Conservation (phyloP, 2,329 filamentous ascomycete species). For the Exophiala xenobiotica region DNA sequence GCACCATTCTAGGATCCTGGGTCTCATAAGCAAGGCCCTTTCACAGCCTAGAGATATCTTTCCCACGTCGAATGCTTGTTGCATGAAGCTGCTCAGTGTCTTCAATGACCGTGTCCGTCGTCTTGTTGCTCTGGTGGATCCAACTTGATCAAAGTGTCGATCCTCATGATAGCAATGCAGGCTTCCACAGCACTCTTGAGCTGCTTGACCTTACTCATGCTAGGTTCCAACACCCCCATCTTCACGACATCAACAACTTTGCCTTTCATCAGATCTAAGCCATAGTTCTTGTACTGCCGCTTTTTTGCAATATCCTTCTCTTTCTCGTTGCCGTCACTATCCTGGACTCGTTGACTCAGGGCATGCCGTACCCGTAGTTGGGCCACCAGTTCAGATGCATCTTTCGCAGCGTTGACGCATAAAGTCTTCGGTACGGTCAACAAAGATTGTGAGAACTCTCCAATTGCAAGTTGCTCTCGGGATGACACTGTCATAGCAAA, state of each 20-base stretch:
- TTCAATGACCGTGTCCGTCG: constrained; percentile 62
- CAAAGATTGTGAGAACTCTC: constrained; percentile 92
- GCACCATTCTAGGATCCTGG: no score
- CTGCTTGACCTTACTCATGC: constrained; percentile 97
- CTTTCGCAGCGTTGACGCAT: constrained; percentile 95
- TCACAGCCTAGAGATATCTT: not conserved
- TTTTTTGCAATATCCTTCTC: constrained; percentile 87
- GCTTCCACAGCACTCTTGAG: constrained; percentile 98
- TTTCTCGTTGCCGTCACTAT: constrained; percentile 73
- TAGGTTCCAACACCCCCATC: constrained; percentile 91
- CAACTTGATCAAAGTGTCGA: constrained; percentile 97
- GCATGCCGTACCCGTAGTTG: constrained; percentile 94
- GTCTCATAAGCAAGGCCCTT: no score
- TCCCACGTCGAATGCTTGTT: not conserved
- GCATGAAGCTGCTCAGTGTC: not conserved
- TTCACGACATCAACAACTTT: constrained; percentile 93
- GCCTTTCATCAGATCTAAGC: constrained; percentile 82
- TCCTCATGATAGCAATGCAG: constrained; percentile 98
- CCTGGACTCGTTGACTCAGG: constrained; percentile 84
- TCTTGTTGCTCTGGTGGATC: constrained; percentile 77
- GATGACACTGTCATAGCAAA: constrained; percentile 96
- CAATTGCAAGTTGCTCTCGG: constrained; percentile 94
- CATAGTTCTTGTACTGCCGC: constrained; percentile 99
- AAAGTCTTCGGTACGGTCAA: constrained; percentile 95
- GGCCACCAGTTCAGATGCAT: constrained; percentile 89